Evolutionary conservation across 352 stramenopile species (phyloP).

Genomic region (Globisporangium nunn): DNA sequence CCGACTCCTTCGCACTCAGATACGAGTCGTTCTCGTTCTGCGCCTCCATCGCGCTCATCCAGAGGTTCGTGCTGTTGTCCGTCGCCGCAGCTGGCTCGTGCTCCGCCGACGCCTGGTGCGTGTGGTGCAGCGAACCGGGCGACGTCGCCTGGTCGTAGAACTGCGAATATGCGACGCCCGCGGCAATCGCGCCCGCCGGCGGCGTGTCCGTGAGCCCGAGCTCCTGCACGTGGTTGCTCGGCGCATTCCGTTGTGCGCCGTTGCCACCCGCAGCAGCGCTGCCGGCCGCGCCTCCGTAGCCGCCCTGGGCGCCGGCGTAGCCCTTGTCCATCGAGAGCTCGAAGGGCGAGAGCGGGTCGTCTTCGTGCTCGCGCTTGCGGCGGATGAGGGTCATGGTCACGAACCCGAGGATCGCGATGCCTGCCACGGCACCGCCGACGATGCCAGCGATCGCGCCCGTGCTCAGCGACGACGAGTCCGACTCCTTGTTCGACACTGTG

Average conservation of each 20-base stretch:
- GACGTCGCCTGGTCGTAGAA: constrained; percentile 79
- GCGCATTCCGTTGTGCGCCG: constrained; percentile 18
- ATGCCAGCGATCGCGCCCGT: constrained; percentile 64
- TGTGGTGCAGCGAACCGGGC: constrained; percentile 22
- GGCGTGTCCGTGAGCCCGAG: constrained; percentile 30
- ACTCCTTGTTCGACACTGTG: constrained; percentile 11
- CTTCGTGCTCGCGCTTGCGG: constrained; percentile 45
- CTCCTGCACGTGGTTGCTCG: constrained; percentile 6
- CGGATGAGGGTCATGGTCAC: constrained; percentile 53
- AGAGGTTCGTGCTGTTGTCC: constrained; percentile 56
- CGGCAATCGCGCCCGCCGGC: constrained; percentile 25
- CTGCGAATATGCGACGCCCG: constrained; percentile 59
- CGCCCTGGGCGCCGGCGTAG: constrained; percentile 33
- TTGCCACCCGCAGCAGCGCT: not conserved
- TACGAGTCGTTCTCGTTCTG: constrained; percentile 72
- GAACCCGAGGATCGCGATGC: constrained; percentile 46
- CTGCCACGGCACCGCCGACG: constrained; percentile 54
- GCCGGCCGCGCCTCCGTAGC: constrained; percentile 29
- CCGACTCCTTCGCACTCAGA: constrained; percentile 42
- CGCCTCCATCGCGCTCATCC: constrained; percentile 75
- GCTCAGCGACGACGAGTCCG: constrained; percentile 49
- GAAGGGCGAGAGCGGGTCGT: constrained; percentile 76
- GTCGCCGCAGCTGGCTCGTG: constrained; percentile 1
- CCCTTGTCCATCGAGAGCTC: constrained; percentile 84
- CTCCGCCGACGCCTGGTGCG: constrained; percentile 12